Conservation (phyloP, 2,329 filamentous ascomycete species). For the Claviceps monticola region DNA sequence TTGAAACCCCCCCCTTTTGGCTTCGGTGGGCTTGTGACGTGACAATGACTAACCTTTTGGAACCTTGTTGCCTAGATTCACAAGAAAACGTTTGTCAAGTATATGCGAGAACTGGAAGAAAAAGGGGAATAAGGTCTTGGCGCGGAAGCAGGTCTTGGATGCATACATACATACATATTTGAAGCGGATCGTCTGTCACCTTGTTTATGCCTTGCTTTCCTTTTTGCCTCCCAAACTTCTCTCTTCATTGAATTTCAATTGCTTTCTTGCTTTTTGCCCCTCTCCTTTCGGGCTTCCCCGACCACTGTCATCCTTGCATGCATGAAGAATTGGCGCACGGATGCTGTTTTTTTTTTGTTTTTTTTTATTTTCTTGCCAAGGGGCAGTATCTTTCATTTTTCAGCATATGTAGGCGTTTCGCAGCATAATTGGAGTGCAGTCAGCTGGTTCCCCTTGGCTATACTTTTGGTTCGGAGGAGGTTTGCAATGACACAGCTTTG, state of each 20-base stretch:
- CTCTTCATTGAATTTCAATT: background rate
- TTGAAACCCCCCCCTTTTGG: no score
- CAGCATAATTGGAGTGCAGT: no score
- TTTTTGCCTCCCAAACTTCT: background rate
- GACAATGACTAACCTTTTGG: background rate
- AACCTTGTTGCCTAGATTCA: slow-evolving; percentile 45
- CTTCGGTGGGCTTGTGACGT: no score
- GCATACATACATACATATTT: background rate
- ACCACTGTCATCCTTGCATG: background rate
- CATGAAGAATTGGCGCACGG: background rate
- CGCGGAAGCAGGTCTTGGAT: no score
- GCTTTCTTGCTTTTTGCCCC: no score
- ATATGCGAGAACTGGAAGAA: slow-evolving; percentile 71
- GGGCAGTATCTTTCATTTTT: background rate
- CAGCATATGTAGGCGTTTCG: no score
- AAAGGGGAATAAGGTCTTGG: slow-evolving; percentile 11
- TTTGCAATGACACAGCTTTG: no score
- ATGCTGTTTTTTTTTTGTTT: background rate
- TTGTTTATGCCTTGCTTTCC: background rate
- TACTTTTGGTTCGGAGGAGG: no score
- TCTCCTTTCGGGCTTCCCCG: no score
- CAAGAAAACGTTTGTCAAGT: slow-evolving; percentile 94
- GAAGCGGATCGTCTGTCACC: background rate
- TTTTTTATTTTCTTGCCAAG: background rate
- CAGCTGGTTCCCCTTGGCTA: no score